Conservation (phyloP, 768 basidiomycete species). For the Phylloporus sp. region DNA sequence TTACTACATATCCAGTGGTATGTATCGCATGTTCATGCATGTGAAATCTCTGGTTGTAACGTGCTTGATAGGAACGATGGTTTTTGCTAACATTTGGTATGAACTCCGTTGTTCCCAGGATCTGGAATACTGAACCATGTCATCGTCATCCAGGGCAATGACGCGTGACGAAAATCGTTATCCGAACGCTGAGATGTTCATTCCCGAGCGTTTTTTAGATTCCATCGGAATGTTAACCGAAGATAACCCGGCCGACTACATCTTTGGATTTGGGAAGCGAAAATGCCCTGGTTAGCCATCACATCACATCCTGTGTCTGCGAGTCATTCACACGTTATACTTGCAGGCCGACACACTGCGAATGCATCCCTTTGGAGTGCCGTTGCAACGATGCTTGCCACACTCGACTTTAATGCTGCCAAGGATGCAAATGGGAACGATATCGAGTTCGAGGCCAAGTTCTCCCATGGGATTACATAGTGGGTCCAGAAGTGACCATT, state of each 20-base stretch:
- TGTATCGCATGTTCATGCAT: not conserved
- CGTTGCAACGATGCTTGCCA: not conserved
- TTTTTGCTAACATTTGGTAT: not conserved
- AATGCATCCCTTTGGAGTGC: not conserved
- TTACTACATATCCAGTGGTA: conserved; percentile 6
- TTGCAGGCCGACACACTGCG: not conserved
- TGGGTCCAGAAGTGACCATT: not conserved
- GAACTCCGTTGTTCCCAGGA: no score
- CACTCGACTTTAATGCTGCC: not conserved
- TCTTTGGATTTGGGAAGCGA: not conserved
- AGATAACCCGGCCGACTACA: not conserved
- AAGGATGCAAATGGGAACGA: not conserved
- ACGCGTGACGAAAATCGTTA: not conserved
- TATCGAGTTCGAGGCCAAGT: conserved; percentile 2
- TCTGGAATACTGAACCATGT: not conserved
- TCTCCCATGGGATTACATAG: not conserved
- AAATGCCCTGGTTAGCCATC: not conserved
- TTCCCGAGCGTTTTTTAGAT: not conserved
- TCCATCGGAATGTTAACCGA: not conserved
- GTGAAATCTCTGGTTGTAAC: not conserved
- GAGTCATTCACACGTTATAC: not conserved
- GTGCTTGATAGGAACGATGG: not conserved
- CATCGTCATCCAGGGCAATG: not conserved
- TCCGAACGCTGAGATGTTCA: not conserved
- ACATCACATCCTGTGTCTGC: not conserved